Conservation (phyloP, 1,284 basidiomycete species). For the Cystobasidium slooffiae region DNA sequence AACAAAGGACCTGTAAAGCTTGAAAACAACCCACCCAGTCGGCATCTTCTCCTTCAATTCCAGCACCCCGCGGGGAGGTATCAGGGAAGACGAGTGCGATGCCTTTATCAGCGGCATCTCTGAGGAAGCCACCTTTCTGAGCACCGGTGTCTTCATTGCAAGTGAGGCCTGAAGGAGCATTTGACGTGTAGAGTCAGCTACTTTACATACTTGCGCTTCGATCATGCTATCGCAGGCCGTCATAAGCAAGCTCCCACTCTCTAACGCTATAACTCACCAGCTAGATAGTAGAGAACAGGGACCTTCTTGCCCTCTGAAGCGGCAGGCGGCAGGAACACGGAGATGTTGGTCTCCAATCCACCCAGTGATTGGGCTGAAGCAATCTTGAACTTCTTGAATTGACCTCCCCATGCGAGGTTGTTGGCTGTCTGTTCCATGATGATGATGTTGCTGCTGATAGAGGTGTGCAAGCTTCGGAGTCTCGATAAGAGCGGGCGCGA, state of each 20-base stretch:
- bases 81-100: constrained; percentile 95
- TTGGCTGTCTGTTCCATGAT: constrained; percentile 64
- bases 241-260: neutral
- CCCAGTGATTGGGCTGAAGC: constrained; percentile 78
- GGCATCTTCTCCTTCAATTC: constrained; percentile 78
- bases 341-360: constrained; percentile 79
- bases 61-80: constrained; percentile 90
- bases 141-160: constrained; percentile 78
- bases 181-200: constrained; percentile 1
- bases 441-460: constrained; percentile 6
- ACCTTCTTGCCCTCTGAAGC: constrained; percentile 65
- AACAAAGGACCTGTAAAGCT: neutral
- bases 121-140: constrained; percentile 84
- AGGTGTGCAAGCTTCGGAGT: neutral
- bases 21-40: constrained; percentile 72
- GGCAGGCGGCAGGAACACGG: constrained; percentile 81
- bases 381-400: constrained; percentile 84
- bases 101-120: constrained; percentile 73
- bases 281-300: constrained; percentile 85
- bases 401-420: constrained; percentile 78
- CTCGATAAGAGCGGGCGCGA: constrained; percentile 5
- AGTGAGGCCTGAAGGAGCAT: constrained; percentile 62
- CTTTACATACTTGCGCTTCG: neutral
- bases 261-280: too few species aligned
- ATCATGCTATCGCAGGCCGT: neutral